Evolutionary conservation across 2,329 filamentous ascomycete species (phyloP).

Genomic region (Colletotrichum shisoi): DNA sequence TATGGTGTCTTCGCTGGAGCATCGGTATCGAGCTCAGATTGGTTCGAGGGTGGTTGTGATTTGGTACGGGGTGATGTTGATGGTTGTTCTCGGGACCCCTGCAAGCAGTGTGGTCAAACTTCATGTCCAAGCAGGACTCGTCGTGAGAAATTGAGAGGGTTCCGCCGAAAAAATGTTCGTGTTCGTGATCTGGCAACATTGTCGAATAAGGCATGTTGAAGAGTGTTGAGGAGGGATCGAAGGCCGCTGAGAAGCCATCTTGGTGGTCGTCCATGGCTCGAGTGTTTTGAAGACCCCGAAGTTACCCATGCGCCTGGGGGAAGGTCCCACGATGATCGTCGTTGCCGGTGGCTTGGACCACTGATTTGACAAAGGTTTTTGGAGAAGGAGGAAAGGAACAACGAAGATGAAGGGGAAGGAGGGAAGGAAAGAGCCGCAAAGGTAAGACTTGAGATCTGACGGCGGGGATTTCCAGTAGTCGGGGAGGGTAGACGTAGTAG

Average conservation of each 20-base stretch:
- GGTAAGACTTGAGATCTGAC: slow-evolving; percentile 23
- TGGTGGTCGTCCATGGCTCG: slow-evolving; percentile 42
- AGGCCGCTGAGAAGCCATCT: slow-evolving; percentile 11
- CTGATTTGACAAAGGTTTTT: not conserved
- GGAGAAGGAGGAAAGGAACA: not conserved
- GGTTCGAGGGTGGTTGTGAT: slow-evolving; percentile 35
- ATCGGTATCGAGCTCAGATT: slow-evolving; percentile 28
- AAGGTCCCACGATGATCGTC: slow-evolving; percentile 19
- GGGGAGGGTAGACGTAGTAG: slow-evolving; percentile 26
- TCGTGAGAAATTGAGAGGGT: slow-evolving; percentile 41
- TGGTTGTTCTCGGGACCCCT: slow-evolving; percentile 24
- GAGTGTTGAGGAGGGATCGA: slow-evolving; percentile 16
- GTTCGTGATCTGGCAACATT: slow-evolving; percentile 7
- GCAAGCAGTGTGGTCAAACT: slow-evolving; percentile 26
- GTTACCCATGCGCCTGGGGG: slow-evolving; percentile 1
- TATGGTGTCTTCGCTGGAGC: slow-evolving; percentile 25
- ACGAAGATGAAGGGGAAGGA: not conserved
- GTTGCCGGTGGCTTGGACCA: slow-evolving; percentile 1
- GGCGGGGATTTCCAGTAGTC: slow-evolving; percentile 6
- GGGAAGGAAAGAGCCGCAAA: slow-evolving; percentile 31
- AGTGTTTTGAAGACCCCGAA: not conserved
- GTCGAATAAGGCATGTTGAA: slow-evolving; percentile 33
- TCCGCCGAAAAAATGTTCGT: slow-evolving; percentile 7
- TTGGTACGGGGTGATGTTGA: slow-evolving; percentile 22
- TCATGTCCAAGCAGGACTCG: slow-evolving; percentile 47